Base-by-base conservation (phyloP, 768 basidiomycete species). In the Daedaleopsis nitida region DNA sequence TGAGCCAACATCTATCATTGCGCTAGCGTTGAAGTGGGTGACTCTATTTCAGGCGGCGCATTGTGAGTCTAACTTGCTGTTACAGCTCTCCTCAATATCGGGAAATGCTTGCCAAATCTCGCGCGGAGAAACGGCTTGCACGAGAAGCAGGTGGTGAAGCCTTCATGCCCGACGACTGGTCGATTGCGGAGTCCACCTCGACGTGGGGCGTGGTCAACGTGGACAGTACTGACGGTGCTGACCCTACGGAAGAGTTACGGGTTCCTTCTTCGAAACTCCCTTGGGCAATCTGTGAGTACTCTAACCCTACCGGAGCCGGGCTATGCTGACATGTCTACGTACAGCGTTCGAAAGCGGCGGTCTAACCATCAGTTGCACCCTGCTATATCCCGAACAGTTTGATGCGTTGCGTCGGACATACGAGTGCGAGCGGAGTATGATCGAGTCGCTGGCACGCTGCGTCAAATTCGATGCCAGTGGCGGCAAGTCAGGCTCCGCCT, bases 1-100 rank as follows among this genome's bases (percentile, higher is more conserved):
- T 72, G 97, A 99, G 70, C 97, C 96, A 2, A 97, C 96, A 0
- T 98, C 96, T 17, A 97, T 98, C 69, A 95, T 98, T 65, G 96
- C 97, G 8, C 86, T 98, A 58, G 93, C 94, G 6, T 76, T 99
- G 52, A 92, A 90, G 93, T 94, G 68, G 68, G 75, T 21, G 19
- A 19, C 55, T 42, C 21, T 27, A 35, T 2, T 44, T 51, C 0
- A 47, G n/a, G 19, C 17, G 6, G 47, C 10, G 23, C 9, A 13
- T 16, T 34, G 42, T 56, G 13, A 32, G 34, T 19, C n/a, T 16
- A 38, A 63, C 68, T 32, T 61, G 69, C 42, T 1, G 55, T 45
- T 54, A 17, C 54, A 94, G 92, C 65, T 94, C 92, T 2, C 85
- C 88, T 1, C 87, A 88, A 67, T 92, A 94, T 70, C 84, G 89